Evolutionary conservation across 2,329 filamentous ascomycete genomes (phyloP), one percentile per base, ranked within the genome.

Genomic region (Neophaeococcomyces aloes): DNA sequence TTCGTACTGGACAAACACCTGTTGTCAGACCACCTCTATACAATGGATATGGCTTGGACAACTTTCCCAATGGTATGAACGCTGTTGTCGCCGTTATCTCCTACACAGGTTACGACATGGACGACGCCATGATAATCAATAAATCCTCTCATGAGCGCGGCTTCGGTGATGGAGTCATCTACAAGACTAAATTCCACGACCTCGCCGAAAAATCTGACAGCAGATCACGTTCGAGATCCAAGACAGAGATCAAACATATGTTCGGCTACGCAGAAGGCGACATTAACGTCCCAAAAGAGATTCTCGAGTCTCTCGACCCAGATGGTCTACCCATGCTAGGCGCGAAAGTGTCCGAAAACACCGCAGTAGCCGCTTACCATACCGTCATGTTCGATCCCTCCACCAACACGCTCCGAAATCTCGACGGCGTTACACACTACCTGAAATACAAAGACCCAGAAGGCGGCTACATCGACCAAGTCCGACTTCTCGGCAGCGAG

Each of bases 31-130:
- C 89, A 21, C 89, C 89, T 25, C 74, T 96, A 34, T 88, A 98
- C 67, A 96, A 95, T 58, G 82, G 86, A 15, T 98, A 98, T 59
- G 91, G 89, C 15, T 80, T 96, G 48, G 91, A 98, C 68, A 96
- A 96, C 65, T 98, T 95, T 64, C 91, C 91, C 43, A 95, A 96
- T 61, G 91, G 91, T 21, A 88, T 79, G 58, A 98, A 98, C 58
- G 86, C 87, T 7, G 80, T 96, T 30, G 91, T 98, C 46, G 91
- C 91, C 47, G 93, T 98, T 62, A 94, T 98, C 51, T 95, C 89
- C 0, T 98, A 98, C 64, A 96, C 89, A 2, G 91, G 89, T 40
- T 98, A 96, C 67, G 91, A 98, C 73, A 98, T 98, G 91, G 91
- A 98, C 72, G 91, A 98, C 67, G 91, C 91, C 61, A 96, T 96